These are phyloP conservation scores for Fraxinus pennsylvanica DNA, from an alignment of 257 asterid genomes.

Conservation along the genomic window DNA sequence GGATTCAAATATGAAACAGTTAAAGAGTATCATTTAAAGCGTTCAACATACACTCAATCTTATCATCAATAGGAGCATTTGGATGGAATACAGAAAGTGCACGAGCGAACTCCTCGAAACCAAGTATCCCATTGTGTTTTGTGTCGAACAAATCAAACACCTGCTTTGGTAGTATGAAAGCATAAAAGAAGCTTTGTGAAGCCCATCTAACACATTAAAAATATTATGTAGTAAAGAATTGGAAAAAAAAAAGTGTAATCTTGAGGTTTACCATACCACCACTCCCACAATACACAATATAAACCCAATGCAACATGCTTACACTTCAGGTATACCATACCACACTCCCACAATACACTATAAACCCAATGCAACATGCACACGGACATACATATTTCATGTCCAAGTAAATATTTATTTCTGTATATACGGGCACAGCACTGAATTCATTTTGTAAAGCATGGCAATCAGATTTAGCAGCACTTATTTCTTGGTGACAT, in stretches of 20 bases:
- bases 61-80: slow-evolving; percentile 92
- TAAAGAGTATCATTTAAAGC: slow-evolving; percentile 14
- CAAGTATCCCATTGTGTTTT: slow-evolving; percentile 93
- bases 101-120: slow-evolving; percentile 96
- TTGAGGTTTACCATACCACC: not conserved
- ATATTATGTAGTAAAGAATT: not conserved
- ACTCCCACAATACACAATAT: not conserved
- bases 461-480: not conserved
- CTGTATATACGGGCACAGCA: not conserved
- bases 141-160: slow-evolving; percentile 97
- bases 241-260: not conserved
- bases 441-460: not conserved
- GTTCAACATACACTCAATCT: slow-evolving; percentile 74
- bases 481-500: slow-evolving; percentile 12
- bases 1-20: slow-evolving; percentile 17
- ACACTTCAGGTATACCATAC: not conserved
- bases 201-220: slow-evolving; percentile 12
- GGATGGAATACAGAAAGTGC: slow-evolving; percentile 99
- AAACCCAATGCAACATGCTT: not conserved
- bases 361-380: not conserved
- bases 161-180: slow-evolving; percentile 38
- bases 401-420: not conserved
- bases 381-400: not conserved
- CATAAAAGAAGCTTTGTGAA: slow-evolving; percentile 14
- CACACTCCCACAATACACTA: not conserved